Base-by-base conservation (phyloP, 2,329 filamentous ascomycete species). In the Zymoseptoria passerinii region DNA sequence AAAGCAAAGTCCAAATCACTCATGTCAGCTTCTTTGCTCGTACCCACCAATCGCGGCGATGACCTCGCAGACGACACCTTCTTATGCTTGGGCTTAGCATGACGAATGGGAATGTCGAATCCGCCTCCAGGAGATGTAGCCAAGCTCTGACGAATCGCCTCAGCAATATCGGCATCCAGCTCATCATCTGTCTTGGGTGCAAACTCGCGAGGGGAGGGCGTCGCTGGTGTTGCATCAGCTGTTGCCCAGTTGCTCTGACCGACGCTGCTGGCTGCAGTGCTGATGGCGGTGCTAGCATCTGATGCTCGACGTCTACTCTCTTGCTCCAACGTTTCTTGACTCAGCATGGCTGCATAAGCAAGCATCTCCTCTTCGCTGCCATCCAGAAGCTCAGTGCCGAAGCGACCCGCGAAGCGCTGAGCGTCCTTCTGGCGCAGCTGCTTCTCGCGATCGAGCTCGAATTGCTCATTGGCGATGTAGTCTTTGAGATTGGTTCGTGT, bases 401-500 rank as follows among this genome's bases (percentile, higher is more conserved):
- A 99, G 40, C 92, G 84, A 28, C 83, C 85, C 40, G 84, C 87
- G 27, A 97, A 78, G 23, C 85, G 84, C 16, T 84, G 81, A 56
- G 84, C 79, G 68, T 95, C 87, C 57, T 85, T 86, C 23, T 80
- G 79, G 48, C 83, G 82, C 50, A 83, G 81, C 29, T 85, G 77
- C 65, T 86, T 84, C 68, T 95, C 90, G 8, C 81, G 81, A 57
- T 88, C 86, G 57, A 96, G 80, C 71, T 96, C 91, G 50, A 85
- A 81, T 64, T 88, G 83, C 72, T 97, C 92, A n/a, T 89, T 87
- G 48, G 86, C 86, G 62, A 97, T 97, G 68, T 92, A 92, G 63
- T 87, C 87, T 59, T 86, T 83, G 40, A 96, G 79, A 23, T 87
- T 85, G 18, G 84, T 86, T 50, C 89, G 83, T 19, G 86, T 81